phyloP scores from a whole-genome alignment of 805 yeast species.

The Wickerhamiella spandovensis region DNA sequence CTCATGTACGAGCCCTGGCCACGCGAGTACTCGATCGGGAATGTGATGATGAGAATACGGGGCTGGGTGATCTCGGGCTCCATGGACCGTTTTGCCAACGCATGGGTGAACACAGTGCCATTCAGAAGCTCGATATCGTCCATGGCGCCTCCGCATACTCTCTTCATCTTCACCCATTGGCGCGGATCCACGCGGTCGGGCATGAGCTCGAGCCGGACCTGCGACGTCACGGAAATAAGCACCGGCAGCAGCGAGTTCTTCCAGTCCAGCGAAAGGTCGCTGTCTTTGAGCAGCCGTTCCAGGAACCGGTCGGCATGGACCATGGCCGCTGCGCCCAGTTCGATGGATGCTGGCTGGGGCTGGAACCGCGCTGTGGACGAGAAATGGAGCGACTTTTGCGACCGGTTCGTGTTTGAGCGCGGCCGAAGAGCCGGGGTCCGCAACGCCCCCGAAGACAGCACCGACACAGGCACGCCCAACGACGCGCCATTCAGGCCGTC shows the following conservation, averaged over 20 bases:
- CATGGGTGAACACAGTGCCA: conserved; percentile 77
- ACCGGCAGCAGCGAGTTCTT: conserved; percentile 34
- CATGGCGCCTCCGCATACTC: conserved; percentile 63
- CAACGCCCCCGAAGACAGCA: background rate
- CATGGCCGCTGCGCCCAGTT: conserved; percentile 23
- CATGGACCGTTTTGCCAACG: conserved; percentile 72
- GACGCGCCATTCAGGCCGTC: background rate
- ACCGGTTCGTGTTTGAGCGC: background rate
- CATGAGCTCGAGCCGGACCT: conserved; percentile 43
- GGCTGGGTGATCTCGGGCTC: conserved; percentile 51
- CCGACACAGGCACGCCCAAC: background rate
- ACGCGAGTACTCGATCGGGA: conserved; percentile 75
- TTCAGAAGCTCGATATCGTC: conserved; percentile 48
- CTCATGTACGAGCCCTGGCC: conserved; percentile 71
- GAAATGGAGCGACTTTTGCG: background rate
- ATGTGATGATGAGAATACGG: conserved; percentile 65
- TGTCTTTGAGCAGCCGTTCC: conserved; percentile 22
- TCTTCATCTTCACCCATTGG: conserved; percentile 78
- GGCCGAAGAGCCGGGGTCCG: background rate
- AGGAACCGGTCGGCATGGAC: conserved; percentile 21
- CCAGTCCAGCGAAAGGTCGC: conserved; percentile 43
- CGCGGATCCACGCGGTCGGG: conserved; percentile 69
- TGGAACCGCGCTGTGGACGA: background rate
- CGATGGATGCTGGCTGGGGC: conserved; percentile 11
- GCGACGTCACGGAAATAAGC: conserved; percentile 41